Percentiles rank a stretch among this genome's conserved stretches.
These are phyloP conservation scores for Fibroporia radiculosa DNA, from an alignment of 768 basidiomycete species.

Conservation along the genomic window DNA sequence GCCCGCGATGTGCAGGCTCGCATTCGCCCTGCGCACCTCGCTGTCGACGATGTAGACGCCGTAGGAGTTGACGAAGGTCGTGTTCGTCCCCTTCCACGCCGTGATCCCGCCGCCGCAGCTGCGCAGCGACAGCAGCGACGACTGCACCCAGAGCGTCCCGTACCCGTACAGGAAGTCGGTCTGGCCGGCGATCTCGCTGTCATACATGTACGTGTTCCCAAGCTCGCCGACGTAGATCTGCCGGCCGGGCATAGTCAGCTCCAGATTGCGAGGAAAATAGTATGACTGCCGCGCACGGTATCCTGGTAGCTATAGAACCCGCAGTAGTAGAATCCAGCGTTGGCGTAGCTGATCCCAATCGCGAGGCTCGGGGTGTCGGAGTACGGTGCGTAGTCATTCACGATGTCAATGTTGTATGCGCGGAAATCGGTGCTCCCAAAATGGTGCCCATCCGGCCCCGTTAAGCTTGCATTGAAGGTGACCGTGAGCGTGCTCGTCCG, in stretches of 20 bases:
- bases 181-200: constrained; percentile 54
- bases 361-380: constrained; percentile 53
- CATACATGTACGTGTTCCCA: constrained; percentile 50
- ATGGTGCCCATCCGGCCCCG: constrained; percentile 42
- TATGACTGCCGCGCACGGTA: constrained; percentile 32
- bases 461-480: constrained; percentile 48
- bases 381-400: constrained; percentile 35
- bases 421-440: constrained; percentile 54
- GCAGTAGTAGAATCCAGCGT: constrained; percentile 61
- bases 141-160: background rate
- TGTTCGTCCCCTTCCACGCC: constrained; percentile 57
- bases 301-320: constrained; percentile 56
- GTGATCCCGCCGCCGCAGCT: constrained; percentile 58
- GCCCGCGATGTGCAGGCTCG: background rate
- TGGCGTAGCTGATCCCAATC: constrained; percentile 54
- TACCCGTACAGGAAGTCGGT: constrained; percentile 41
- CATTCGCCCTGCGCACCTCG: constrained; percentile 22
- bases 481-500: constrained; percentile 47
- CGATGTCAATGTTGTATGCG: constrained; percentile 59
- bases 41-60: constrained; percentile 52
- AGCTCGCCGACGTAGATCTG: constrained; percentile 43
- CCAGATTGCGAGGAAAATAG: too few species aligned
- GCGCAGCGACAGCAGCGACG: constrained; percentile 42
- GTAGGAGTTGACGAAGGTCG: constrained; percentile 40
- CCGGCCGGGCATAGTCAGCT: too few species aligned